Evolutionary conservation across 2,329 filamentous ascomycete genomes (phyloP).

Genomic region (Fusarium duplospermum): DNA sequence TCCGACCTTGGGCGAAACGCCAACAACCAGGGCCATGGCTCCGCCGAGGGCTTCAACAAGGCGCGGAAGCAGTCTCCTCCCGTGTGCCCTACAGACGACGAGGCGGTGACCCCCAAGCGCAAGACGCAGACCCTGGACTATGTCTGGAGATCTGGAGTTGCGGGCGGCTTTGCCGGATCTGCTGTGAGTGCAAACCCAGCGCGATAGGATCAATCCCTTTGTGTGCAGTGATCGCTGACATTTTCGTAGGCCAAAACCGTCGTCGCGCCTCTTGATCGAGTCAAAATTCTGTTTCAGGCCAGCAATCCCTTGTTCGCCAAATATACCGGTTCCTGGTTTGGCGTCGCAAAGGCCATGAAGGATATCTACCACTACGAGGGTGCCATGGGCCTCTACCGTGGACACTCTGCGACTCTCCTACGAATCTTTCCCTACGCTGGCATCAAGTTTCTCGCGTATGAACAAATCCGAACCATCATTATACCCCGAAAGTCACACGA

Average conservation of each 20-base stretch:
- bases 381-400: conserved; percentile 82
- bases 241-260: conserved; percentile 84
- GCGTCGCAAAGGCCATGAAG: conserved; percentile 82
- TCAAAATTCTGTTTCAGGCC: conserved; percentile 98
- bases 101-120: conserved; percentile 55
- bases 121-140: conserved; percentile 82
- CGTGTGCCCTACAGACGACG: conserved; percentile 63
- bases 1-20: conserved; percentile 60
- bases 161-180: conserved; percentile 91
- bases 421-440: conserved; percentile 97
- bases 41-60: conserved; percentile 32
- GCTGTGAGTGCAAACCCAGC: conserved; percentile 70
- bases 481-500: conserved; percentile 81
- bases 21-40: conserved; percentile 46
- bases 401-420: conserved; percentile 92
- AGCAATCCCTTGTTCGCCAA: conserved; percentile 94
- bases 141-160: conserved; percentile 82
- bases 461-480: conserved; percentile 86
- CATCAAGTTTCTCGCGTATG: conserved; percentile 98
- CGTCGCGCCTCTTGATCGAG: conserved; percentile 94
- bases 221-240: conserved; percentile 14
- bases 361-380: conserved; percentile 86
- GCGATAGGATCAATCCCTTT: background rate
- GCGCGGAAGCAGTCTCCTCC: conserved; percentile 50
- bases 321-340: conserved; percentile 90